Base-by-base conservation (phyloP, 2,329 filamentous ascomycete species). In the Stachybotrys elegans region DNA sequence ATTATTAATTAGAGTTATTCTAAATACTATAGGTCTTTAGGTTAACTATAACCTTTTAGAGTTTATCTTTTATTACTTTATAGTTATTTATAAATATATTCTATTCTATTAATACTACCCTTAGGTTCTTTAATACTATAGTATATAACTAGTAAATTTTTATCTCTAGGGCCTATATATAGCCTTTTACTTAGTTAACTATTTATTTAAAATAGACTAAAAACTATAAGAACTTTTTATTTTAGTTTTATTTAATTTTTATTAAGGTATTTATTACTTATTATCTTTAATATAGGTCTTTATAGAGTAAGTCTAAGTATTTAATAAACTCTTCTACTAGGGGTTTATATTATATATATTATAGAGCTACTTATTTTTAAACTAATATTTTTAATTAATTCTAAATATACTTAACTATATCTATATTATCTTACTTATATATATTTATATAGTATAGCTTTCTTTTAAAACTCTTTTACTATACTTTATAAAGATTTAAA, bases 401-500 rank as follows among this genome's bases (percentile, higher is more conserved):
- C 35, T 34, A 20, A 32, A 9, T 42, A 21, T 42, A 34, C 35
- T 21, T 42, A 34, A 42, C 29, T 42, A 32, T 32, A 19, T 21
- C 29, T 34, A 37, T 41, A 27, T 27, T 23, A 41, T 41, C 22
- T 21, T 20, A 40, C 23, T 40, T n/a, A 20, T 22, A n/a, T 20
- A 40, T 20, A 22, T 22, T 40, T 40, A 40, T n/a, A 21, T 40
- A 20, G 23, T n/a, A 40, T 20, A 22, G 21, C 21, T 21, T 20
- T 8, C 14, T 20, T 40, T 22, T 20, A 11, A 40, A 40, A 22
- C 14, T 22, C 16, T 40, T 20, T 22, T n/a, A n/a, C n/a, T n/a
- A n/a, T n/a, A n/a, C n/a, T n/a, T n/a, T n/a, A n/a, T n/a, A n/a
- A n/a, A n/a, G n/a, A n/a, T n/a, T n/a, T n/a, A n/a, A n/a, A n/a